Base-by-base conservation (phyloP, 768 basidiomycete species). In the Hericium rajendrae region DNA sequence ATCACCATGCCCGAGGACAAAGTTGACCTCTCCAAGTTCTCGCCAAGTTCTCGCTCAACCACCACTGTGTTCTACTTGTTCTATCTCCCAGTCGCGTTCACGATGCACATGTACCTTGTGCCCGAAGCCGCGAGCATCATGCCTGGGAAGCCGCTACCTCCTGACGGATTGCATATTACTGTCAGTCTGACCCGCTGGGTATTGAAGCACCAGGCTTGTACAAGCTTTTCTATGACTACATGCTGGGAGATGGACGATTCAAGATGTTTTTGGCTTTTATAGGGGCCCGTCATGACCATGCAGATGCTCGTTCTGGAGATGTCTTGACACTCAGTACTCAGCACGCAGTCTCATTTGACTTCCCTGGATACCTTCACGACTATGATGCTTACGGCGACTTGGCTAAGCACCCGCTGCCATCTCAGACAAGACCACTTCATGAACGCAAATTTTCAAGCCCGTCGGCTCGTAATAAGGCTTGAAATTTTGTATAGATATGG, bases 71-170 rank as follows among this genome's bases (percentile, higher is more conserved):
- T 81, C 74, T 99, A 98, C 74, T 97, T 92, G 28, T 98, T 98
- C 81, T 97, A 97, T 75, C 91, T 99, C 62, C 93, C 97, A 49
- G 92, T 98, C 61, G 97, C 95, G 13, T 84, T 94, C 61, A 93
- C 93, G 10, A 86, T 98, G 84, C 81, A 85, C 70, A 76, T 93
- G 70, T 80, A 78, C 64, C 74, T 76, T 51, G 78, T 91, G 54
- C 82, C 87, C 12, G 74, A 74, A 46, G 68, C 73, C 38, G 79
- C 73, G 65, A 71, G 71, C 66, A n/a, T n/a, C n/a, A n/a, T n/a
- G n/a, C n/a, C n/a, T n/a, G n/a, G n/a, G n/a, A n/a, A n/a, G n/a
- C n/a, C n/a, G n/a, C n/a, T n/a, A n/a, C n/a, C n/a, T 41, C 9
- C 3, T 41, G 12, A 41, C 12, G 2, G 12, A 11, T 11, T 41